phyloP scores from a whole-genome alignment of 2,329 filamentous ascomycete species.

The Chaetothyriales sp. region DNA sequence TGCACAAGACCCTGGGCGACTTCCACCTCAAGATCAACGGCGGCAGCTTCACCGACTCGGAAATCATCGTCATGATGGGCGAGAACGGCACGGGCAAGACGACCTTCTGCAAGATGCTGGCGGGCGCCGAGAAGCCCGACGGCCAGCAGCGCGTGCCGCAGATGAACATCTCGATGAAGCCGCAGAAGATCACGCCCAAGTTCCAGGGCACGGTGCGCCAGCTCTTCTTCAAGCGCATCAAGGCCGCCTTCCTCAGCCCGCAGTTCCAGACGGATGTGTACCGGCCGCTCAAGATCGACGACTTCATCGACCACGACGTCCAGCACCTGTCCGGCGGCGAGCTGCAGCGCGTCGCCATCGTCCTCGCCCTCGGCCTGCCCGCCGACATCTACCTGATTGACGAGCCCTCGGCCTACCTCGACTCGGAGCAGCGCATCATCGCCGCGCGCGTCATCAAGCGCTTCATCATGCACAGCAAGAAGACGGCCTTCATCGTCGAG shows the following conservation, averaged over 20 bases:
- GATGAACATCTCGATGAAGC: constrained; percentile 99
- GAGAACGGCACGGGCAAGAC: constrained; percentile 99
- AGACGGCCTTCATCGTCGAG: constrained; percentile 97
- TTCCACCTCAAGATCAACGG: constrained; percentile 73
- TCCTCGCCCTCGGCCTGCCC: constrained; percentile 85
- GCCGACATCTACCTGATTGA: constrained; percentile 98
- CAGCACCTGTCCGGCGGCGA: constrained; percentile 99
- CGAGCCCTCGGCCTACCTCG: constrained; percentile 91
- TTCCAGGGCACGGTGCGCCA: constrained; percentile 94
- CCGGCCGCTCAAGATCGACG: constrained; percentile 96
- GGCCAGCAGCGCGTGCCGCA: constrained; percentile 62
- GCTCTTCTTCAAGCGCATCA: constrained; percentile 99
- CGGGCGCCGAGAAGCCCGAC: constrained; percentile 86
- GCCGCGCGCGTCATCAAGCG: constrained; percentile 96
- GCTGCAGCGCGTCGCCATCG: constrained; percentile 96
- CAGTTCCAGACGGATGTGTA: constrained; percentile 99
- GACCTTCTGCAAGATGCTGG: constrained; percentile 92
- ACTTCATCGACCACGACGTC: constrained; percentile 99
- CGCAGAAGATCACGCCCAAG: constrained; percentile 97
- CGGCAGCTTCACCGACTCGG: constrained; percentile 89
- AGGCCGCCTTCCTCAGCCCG: constrained; percentile 85
- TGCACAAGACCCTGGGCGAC: constrained; percentile 83
- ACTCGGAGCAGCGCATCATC: constrained; percentile 98
- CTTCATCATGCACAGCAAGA: constrained; percentile 99
- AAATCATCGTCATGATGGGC: constrained; percentile 99